A percentile compares a stretch with the other conserved stretches of the same genome.
phyloP scores from a whole-genome alignment of 1,284 basidiomycete genomes.

The Chalciporus sp. region DNA sequence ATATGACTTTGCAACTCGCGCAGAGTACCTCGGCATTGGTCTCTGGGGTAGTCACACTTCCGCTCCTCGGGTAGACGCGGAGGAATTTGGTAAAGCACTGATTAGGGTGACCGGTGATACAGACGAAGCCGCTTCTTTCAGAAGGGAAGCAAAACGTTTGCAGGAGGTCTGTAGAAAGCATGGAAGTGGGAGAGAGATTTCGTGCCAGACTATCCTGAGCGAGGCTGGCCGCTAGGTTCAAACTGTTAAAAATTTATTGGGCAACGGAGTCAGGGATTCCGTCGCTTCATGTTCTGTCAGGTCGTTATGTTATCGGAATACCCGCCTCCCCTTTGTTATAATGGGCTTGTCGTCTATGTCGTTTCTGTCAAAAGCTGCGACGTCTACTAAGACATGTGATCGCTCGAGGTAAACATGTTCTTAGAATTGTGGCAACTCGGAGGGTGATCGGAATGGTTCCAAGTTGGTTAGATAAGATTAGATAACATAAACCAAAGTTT shows the following conservation, averaged over 20 bases:
- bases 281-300: too few species aligned
- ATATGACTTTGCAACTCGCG: slow-evolving; percentile 12
- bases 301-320: too few species aligned
- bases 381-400: too few species aligned
- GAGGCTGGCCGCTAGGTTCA: background rate
- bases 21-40: slow-evolving; percentile 17
- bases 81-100: slow-evolving; percentile 13
- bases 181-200: slow-evolving; percentile 9
- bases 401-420: too few species aligned
- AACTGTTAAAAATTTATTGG: too few species aligned
- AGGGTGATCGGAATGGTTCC: background rate
- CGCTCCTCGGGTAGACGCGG: slow-evolving; percentile 13
- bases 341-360: too few species aligned
- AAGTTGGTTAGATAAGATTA: background rate
- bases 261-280: too few species aligned
- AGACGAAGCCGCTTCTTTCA: slow-evolving; percentile 9
- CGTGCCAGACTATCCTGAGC: slow-evolving; percentile 2
- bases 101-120: slow-evolving; percentile 10
- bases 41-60: slow-evolving; percentile 8
- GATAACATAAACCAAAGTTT: too few species aligned
- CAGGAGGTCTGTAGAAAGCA: slow-evolving; percentile 9
- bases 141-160: slow-evolving; percentile 7
- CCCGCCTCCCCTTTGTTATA: too few species aligned
- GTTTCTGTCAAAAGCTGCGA: too few species aligned
- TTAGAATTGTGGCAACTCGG: background rate